Base-by-base conservation (phyloP, 805 yeast species). In the Candida awuae region DNA sequence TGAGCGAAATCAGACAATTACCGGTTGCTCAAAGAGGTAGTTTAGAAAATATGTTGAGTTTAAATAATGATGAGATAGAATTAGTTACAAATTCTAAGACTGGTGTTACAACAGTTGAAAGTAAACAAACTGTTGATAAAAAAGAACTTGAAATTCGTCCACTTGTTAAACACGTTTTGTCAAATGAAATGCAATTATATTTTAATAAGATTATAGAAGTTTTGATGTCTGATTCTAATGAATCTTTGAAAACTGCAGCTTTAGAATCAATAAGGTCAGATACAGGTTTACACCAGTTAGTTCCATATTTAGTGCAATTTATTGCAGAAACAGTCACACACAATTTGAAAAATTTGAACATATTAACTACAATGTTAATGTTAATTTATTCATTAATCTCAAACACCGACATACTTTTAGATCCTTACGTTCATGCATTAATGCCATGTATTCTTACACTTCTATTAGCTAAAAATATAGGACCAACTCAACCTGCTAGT, bases 361-460 rank as follows among this genome's bases (percentile, higher is more conserved):
- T 84, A 15, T 64, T 92, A 38, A 71, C 84, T 4, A 84, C 95
- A 6, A 87, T 90, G 85, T 65, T 92, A 44, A 94, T 86, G 58
- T 87, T 87, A 46, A 76, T 90, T 10, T 83, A 85, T 43, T 87
- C 97, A 0, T 67, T 92, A 22, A 68, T 87, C 35, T 77, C 81
- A 31, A 92, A 92, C 61, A 77, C 77, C 39, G 80, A 94, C 16
- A 77, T 92, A 29, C 90, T 87, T 52, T 69, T 90, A 44, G 97
- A 90, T 49, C 98, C 97, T 9, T 90, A 90, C 54, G 86, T 92
- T 33, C 98, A 94, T 63, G 90, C 95, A 1, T 66, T 92, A 50
- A 86, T 92, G 84, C 98, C 99, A n/a, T 85, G 96, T 44, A 80
- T 92, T 25, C 68, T 92, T 48, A 92, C 99, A 0, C 68, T 90